Conservation (phyloP, 192 early-diverging fungal genomes). For the Phycomyces blakesleeanus region DNA sequence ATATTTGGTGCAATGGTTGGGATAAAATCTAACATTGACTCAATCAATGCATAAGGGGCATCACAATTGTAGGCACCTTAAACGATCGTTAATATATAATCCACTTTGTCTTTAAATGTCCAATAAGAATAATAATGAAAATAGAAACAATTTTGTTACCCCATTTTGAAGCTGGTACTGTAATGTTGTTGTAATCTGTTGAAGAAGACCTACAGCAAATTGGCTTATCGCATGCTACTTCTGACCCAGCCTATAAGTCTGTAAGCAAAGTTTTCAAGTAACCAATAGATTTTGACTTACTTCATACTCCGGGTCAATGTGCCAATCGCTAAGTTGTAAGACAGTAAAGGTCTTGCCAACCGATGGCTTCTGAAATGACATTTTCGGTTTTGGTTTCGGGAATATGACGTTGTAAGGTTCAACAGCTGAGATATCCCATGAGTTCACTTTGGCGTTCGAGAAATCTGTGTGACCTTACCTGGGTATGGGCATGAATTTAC, state of each 20-base stretch:
- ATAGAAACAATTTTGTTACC: slow-evolving; percentile 15
- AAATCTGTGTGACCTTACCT: slow-evolving; percentile 18
- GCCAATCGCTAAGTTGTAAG: slow-evolving; percentile 49
- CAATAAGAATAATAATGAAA: background rate
- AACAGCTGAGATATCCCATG: slow-evolving; percentile 7
- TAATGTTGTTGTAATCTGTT: slow-evolving; percentile 32
- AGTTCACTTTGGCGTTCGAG: background rate
- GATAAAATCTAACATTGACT: slow-evolving; percentile 43
- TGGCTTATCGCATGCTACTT: slow-evolving; percentile 46
- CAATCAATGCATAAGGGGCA: slow-evolving; percentile 42
- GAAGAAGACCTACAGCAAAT: slow-evolving; percentile 49
- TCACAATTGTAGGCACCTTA: slow-evolving; percentile 50
- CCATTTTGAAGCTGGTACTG: slow-evolving; percentile 31
- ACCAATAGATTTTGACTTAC: slow-evolving; percentile 4
- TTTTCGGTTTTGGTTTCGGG: slow-evolving; percentile 40
- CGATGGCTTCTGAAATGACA: slow-evolving; percentile 22
- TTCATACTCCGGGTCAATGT: slow-evolving; percentile 43
- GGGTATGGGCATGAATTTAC: slow-evolving; percentile 40
- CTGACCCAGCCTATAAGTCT: slow-evolving; percentile 34
- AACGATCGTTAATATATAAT: background rate
- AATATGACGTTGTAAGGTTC: slow-evolving; percentile 32
- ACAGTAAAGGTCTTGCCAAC: slow-evolving; percentile 37
- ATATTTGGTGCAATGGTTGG: slow-evolving; percentile 37
- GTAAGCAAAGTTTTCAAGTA: slow-evolving; percentile 10
- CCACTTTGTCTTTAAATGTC: background rate